Evolutionary conservation across 2,329 filamentous ascomycete genomes (phyloP), one percentile per base, ranked within the genome.

Genomic region (Cladosporium sp.): DNA sequence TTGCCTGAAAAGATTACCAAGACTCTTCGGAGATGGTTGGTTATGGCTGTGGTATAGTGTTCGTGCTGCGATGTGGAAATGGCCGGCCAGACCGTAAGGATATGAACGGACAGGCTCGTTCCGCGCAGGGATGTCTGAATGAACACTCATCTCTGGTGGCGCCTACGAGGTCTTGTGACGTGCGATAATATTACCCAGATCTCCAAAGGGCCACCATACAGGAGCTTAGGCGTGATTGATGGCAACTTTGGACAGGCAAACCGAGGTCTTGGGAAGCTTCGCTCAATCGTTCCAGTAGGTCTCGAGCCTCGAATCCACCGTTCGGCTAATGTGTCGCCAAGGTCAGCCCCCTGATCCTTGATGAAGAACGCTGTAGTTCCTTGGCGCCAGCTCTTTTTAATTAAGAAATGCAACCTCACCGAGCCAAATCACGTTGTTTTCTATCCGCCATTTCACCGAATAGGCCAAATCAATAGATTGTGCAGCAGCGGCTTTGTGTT

Each of bases 261-360:
- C 22, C 22, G 5, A 27, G 22, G 32, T 25, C 32, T 46, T 46
- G 43, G 43, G 38, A 46, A 46, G 43, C 43, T 46, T 46, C 29
- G 43, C 43, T 25, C 33, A 46, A 20, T 20, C 4, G 9, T 9
- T 27, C 22, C 5, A 9, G 22, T 9, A n/a, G 12, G 32, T 35
- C 32, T 35, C 32, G 32, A 35, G 32, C 32, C 7, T 35, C 13
- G 8, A 35, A 7, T 16, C 8, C 15, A n/a, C 32, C 7, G 13
- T 16, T 35, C 32, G 32, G 32, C 15, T 35, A 35, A 35, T 35
- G n/a, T 16, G 12, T 15, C n/a, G 13, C 15, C 32, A 35, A 35
- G 32, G 32, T 16, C n/a, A 15, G 6, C 32, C 32, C 32, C 32
- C 15, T 27, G 22, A 27, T 27, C 22, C 22, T 27, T 27, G 22